A percentile compares a stretch with the other conserved stretches of the same genome.
These are phyloP conservation scores for Cryptococcus deneoformans DNA, from an alignment of 1,284 basidiomycete genomes.

Conservation along the genomic window DNA sequence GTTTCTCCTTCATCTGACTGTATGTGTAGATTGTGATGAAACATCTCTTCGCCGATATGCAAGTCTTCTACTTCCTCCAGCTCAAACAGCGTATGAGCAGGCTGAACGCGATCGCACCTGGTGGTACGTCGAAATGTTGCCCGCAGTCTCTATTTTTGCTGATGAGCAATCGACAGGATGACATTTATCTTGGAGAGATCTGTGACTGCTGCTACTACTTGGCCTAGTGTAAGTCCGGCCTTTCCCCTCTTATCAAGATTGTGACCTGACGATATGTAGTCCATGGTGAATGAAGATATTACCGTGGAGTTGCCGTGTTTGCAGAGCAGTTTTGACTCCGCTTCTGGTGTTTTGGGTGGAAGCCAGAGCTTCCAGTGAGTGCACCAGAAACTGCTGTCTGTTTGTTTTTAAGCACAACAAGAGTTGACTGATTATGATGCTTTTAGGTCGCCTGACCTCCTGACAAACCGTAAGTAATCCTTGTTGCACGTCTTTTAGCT, in stretches of 20 bases:
- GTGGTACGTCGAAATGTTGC: constrained; percentile 24
- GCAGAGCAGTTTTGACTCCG: constrained; percentile 29
- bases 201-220: constrained; percentile 16
- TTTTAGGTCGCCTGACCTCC: constrained; percentile 16
- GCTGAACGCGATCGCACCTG: constrained; percentile 38
- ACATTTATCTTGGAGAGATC: constrained; percentile 27
- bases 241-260: too few relatives aligned
- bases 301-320: constrained; percentile 39
- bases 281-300: constrained; percentile 34
- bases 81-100: constrained; percentile 26
- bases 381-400: too few relatives aligned
- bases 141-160: background rate
- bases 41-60: constrained; percentile 8
- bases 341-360: constrained; percentile 26
- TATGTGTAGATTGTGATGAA: constrained; percentile 10
- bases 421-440: background rate
- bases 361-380: constrained; percentile 33
- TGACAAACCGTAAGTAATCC: constrained; percentile 14
- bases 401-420: background rate
- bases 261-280: background rate
- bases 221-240: constrained; percentile 10
- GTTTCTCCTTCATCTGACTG: background rate
- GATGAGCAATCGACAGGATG: constrained; percentile 16
- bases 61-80: constrained; percentile 13
- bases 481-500: too few relatives aligned